Conservation (phyloP, 345 rosid genomes). For the Populus davidiana region DNA sequence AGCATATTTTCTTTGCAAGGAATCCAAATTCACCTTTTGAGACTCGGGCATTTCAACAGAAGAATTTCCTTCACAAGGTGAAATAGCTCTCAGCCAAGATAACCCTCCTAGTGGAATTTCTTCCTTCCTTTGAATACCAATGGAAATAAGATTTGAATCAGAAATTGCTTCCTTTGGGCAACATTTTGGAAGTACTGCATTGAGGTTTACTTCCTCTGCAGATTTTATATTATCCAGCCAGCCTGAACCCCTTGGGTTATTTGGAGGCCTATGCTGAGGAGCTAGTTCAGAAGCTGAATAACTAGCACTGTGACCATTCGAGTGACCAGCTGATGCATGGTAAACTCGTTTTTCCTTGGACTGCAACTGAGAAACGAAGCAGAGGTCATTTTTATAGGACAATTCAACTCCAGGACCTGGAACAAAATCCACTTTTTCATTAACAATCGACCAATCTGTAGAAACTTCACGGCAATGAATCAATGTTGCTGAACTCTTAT, state of each 20-base stretch:
- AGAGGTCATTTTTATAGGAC: slow-evolving; percentile 29
- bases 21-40: slow-evolving; percentile 33
- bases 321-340: slow-evolving; percentile 7
- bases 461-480: slow-evolving; percentile 18
- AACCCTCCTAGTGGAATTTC: slow-evolving; percentile 26
- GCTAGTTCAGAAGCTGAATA: slow-evolving; percentile 24
- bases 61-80: slow-evolving; percentile 26
- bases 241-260: slow-evolving; percentile 12
- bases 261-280: slow-evolving; percentile 9
- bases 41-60: slow-evolving; percentile 34
- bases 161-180: slow-evolving; percentile 21
- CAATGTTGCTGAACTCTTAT: slow-evolving; percentile 19
- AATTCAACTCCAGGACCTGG: slow-evolving; percentile 27
- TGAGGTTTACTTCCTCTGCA: slow-evolving; percentile 34
- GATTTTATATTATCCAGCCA: slow-evolving; percentile 30
- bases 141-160: slow-evolving; percentile 7
- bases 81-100: slow-evolving; percentile 45
- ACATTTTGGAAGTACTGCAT: slow-evolving; percentile 21
- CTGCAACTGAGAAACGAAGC: slow-evolving; percentile 34
- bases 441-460: slow-evolving; percentile 16
- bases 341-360: slow-evolving; percentile 35
- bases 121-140: slow-evolving; percentile 14
- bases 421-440: slow-evolving; percentile 30
- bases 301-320: slow-evolving; percentile 19
- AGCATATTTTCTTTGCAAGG: slow-evolving; percentile 26